A percentile compares a stretch with the other conserved stretches of the same genome.
These are phyloP conservation scores for Fusarium cicatricum DNA, from an alignment of 2,329 filamentous ascomycete species.

Conservation along the genomic window DNA sequence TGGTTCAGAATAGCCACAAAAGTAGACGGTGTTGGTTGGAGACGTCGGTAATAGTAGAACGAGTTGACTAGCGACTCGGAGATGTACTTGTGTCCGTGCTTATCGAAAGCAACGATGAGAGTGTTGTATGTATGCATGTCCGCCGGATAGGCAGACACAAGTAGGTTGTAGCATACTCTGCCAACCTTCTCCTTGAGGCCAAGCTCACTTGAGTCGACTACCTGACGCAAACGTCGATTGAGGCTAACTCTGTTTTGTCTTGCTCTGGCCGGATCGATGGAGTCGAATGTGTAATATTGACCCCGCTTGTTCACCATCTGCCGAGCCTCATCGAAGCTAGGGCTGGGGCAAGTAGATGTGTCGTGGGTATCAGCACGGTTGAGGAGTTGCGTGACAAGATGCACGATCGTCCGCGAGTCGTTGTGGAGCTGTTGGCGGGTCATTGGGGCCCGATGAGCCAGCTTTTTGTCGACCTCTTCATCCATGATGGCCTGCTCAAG, in stretches of 20 bases:
- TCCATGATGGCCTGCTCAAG: constrained; percentile 42
- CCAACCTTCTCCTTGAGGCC: constrained; percentile 47
- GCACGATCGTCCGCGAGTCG: constrained; percentile 39
- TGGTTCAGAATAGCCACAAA: constrained; percentile 60
- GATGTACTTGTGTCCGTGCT: constrained; percentile 57
- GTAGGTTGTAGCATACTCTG: constrained; percentile 70
- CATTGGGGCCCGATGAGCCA: constrained; percentile 34
- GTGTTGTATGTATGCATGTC: constrained; percentile 75
- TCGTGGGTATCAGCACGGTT: constrained; percentile 39
- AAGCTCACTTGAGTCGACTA: constrained; percentile 38
- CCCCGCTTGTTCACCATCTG: constrained; percentile 24
- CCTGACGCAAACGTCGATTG: constrained; percentile 44
- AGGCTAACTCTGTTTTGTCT: constrained; percentile 38
- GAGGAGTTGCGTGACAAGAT: constrained; percentile 45
- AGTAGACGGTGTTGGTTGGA: constrained; percentile 59
- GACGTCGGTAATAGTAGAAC: constrained; percentile 54
- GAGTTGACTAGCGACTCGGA: constrained; percentile 62
- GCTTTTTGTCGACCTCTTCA: constrained; percentile 39
- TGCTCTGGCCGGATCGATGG: constrained; percentile 40
- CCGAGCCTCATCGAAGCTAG: constrained; percentile 44
- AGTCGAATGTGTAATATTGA: constrained; percentile 41
- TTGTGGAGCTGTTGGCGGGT: constrained; percentile 41
- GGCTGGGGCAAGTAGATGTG: constrained; percentile 29
- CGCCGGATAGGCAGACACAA: constrained; percentile 68
- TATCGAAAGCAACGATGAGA: constrained; percentile 72